These are phyloP conservation scores for Allium cepa DNA, from an alignment of 106 monocot genomes.

Conservation along the genomic window DNA sequence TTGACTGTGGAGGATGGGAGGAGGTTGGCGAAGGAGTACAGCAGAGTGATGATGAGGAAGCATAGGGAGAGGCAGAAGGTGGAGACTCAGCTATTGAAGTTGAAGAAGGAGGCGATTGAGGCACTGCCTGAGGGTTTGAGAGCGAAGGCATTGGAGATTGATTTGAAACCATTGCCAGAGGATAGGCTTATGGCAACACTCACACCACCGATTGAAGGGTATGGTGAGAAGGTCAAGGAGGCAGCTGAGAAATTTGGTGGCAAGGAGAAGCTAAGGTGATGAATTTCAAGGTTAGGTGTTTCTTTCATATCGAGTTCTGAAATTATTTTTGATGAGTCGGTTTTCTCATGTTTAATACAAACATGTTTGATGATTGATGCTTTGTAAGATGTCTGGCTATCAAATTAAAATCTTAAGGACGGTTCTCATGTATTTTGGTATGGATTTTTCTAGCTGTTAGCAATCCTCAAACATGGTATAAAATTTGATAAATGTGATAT, in stretches of 20 bases:
- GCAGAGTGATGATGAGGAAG: conserved; percentile 72
- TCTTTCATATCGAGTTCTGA: not conserved
- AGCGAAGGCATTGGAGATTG: conserved; percentile 66
- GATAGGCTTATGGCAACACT: conserved; percentile 69
- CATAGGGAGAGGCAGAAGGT: conserved; percentile 67
- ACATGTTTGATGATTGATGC: no score
- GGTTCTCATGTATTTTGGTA: no score
- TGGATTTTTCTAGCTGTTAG: no score
- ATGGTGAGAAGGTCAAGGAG: conserved; percentile 60
- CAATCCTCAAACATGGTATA: no score
- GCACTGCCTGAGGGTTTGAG: conserved; percentile 75
- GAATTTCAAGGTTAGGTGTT: conserved; percentile 8
- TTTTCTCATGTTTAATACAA: no score
- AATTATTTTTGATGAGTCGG: no score
- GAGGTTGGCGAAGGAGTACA: conserved; percentile 84
- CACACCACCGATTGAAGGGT: conserved; percentile 81
- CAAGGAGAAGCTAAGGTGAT: conserved; percentile 65
- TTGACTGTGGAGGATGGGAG: conserved; percentile 88
- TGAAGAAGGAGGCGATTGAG: conserved; percentile 88
- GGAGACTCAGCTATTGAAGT: conserved; percentile 45
- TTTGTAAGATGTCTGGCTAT: no score
- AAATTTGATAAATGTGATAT: no score
- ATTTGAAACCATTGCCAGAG: conserved; percentile 58
- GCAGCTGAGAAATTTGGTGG: conserved; percentile 38
- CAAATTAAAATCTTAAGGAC: no score